Conservation (phyloP, 768 basidiomycete genomes). For the Tubosaeta sp. region DNA sequence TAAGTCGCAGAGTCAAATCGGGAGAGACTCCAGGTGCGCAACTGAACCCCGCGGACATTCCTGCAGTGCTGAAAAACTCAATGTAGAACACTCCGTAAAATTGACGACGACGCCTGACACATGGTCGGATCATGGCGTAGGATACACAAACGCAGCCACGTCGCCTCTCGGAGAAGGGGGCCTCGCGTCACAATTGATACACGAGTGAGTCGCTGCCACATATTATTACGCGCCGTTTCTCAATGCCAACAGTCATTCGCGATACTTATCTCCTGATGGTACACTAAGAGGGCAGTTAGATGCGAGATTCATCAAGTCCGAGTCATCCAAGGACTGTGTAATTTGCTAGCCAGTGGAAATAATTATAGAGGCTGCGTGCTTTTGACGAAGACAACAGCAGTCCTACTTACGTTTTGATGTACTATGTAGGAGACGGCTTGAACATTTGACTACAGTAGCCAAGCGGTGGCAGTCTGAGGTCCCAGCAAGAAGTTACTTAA, state of each 20-base stretch:
- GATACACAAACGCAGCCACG: slow-evolving; percentile 11
- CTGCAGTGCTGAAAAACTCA: neutral
- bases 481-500: too few relatives aligned
- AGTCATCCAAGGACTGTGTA: slow-evolving; percentile 10
- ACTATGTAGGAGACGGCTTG: too few relatives aligned
- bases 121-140: slow-evolving; percentile 15
- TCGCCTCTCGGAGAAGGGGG: slow-evolving; percentile 1
- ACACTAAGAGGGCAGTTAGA: slow-evolving; percentile 19
- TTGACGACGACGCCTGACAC: slow-evolving; percentile 8
- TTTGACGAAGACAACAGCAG: too few relatives aligned
- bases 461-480: too few relatives aligned
- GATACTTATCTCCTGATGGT: slow-evolving; percentile 14
- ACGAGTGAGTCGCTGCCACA: slow-evolving; percentile 3
- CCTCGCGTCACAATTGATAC: neutral
- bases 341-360: slow-evolving; percentile 4
- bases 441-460: too few relatives aligned
- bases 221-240: neutral
- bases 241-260: slow-evolving; percentile 6
- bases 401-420: too few relatives aligned
- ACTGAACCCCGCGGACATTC: too few relatives aligned
- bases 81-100: neutral
- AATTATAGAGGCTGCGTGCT: too few relatives aligned
- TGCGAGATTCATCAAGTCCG: slow-evolving; percentile 6
- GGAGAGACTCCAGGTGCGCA: slow-evolving; percentile 5
- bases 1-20: slow-evolving; percentile 1